Conservation (phyloP, 2,329 filamentous ascomycete species). For the Colletotrichum melonis region DNA sequence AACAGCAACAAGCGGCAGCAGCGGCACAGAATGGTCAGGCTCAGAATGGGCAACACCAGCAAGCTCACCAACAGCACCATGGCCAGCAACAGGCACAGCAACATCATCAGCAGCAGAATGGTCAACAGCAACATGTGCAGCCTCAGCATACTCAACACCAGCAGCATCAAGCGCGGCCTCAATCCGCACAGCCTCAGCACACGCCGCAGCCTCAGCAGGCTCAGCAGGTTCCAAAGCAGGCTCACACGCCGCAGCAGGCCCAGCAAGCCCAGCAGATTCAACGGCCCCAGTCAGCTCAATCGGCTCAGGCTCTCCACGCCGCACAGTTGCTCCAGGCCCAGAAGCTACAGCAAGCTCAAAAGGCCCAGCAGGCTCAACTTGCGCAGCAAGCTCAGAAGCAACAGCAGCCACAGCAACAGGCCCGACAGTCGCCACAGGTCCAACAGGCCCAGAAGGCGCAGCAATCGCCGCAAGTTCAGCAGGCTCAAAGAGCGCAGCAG, state of each 20-base stretch:
- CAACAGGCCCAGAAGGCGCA: conserved; percentile 1
- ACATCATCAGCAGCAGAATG: conserved; percentile 33
- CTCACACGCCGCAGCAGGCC: conserved; percentile 42
- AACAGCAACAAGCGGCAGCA: conserved; percentile 52
- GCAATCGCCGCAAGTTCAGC: background rate
- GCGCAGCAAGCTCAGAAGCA: conserved; percentile 42
- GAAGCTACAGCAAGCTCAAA: conserved; percentile 33
- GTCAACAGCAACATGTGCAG: conserved; percentile 18
- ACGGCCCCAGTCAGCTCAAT: conserved; percentile 37
- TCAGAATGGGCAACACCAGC: conserved; percentile 38
- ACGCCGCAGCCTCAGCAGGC: conserved; percentile 40
- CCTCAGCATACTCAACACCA: conserved; percentile 18
- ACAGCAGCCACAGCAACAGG: conserved; percentile 39
- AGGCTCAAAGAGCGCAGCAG: background rate
- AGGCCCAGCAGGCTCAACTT: conserved; percentile 40
- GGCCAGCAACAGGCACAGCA: conserved; percentile 22
- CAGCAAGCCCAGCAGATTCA: conserved; percentile 29
- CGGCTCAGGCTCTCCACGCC: conserved; percentile 27
- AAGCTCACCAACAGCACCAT: conserved; percentile 33
- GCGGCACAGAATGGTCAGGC: conserved; percentile 38
- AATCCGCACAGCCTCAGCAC: background rate
- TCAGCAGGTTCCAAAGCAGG: conserved; percentile 39
- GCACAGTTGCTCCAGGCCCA: conserved; percentile 37
- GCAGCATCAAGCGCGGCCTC: conserved; percentile 17
- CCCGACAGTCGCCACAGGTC: conserved; percentile 42